phyloP scores from a whole-genome alignment of 177 flowering plant genomes.

The Vitis hybrid region DNA sequence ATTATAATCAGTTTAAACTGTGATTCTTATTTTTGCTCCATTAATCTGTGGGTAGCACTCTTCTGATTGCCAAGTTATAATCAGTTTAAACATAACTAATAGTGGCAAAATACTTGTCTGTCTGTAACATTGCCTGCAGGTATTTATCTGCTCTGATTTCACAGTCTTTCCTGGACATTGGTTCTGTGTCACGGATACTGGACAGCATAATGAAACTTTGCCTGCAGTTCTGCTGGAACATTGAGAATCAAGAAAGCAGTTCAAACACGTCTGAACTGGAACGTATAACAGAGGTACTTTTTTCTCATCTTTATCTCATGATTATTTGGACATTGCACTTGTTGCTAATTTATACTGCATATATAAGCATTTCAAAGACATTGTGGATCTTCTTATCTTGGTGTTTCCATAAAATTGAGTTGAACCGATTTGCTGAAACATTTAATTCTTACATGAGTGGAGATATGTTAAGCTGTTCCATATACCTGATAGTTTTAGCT shows the following conservation, averaged over 20 bases:
- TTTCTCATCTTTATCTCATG: not conserved
- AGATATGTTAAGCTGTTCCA: too few species aligned
- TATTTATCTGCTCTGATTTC: constrained; percentile 93
- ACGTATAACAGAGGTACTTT: constrained; percentile 75
- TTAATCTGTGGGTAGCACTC: too few species aligned
- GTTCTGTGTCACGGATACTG: constrained; percentile 91
- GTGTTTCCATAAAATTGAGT: too few species aligned
- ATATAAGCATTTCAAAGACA: too few species aligned
- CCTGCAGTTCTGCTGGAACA: constrained; percentile 90
- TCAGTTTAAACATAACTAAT: not conserved
- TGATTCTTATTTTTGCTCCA: too few species aligned
- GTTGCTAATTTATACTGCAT: too few species aligned
- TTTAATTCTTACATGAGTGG: too few species aligned
- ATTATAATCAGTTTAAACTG: too few species aligned
- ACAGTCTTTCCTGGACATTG: constrained; percentile 96
- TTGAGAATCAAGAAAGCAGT: constrained; percentile 65
- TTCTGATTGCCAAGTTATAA: too few species aligned
- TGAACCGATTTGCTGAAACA: too few species aligned
- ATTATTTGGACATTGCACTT: not conserved
- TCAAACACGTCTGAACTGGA: constrained; percentile 68
- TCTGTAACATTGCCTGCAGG: constrained; percentile 39
- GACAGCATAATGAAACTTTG: constrained; percentile 96
- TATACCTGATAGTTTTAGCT: too few species aligned
- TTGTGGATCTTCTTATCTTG: too few species aligned
- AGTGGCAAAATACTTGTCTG: constrained; percentile 2